Base-by-base conservation (phyloP, 148 eudicot species). In the Tetragonia tetragonoides region DNA sequence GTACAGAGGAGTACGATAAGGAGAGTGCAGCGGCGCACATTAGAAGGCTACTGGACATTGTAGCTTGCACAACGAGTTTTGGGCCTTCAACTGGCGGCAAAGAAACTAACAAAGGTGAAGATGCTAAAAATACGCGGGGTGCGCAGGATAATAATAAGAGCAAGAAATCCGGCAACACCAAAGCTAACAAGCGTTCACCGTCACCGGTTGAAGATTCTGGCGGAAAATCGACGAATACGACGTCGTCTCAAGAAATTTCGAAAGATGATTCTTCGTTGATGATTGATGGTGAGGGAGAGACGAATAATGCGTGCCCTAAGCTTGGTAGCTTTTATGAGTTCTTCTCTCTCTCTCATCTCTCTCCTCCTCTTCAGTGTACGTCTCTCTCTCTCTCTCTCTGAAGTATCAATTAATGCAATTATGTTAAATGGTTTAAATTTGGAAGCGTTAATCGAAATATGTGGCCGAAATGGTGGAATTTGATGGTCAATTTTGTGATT, bases 321-420 rank as follows among this genome's bases (percentile, higher is more conserved):
- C 86, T 96, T 24, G 98, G 93, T 10, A 91, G 93, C 85, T 96
- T 96, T 49, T 93, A 96, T 73, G 97, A 96, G 77, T 96, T 96
- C 87, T 96, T 96, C 81, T 96, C 99, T 42, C 93, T 96, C 57
- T 87, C 98, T 53, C 95, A 96, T 75, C 93, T 93, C 84, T 87
- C 94, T 65, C 95, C 99, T 72, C 99, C 98, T 70, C 75, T 96
- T 77, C 99, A 96, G 38, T 92, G 99, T 96, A 83, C 73, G 68
- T 1, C 20, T n/a, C 62, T 82, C 79, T 79, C 61, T 68, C 75
- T 72, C 75, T 56, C 66, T 67, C 41, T 12, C 39, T 14, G 15
- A 20, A 54, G 11, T 21, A 10, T 75, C 41, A 11, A 34, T 15
- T 10, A 53, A 28, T 14, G 0, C 42, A 51, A 37, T 78, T 9